Evolutionary conservation across 805 yeast genomes (phyloP), one percentile per base, ranked within the genome.

Genomic region (Candida chauliodis): DNA sequence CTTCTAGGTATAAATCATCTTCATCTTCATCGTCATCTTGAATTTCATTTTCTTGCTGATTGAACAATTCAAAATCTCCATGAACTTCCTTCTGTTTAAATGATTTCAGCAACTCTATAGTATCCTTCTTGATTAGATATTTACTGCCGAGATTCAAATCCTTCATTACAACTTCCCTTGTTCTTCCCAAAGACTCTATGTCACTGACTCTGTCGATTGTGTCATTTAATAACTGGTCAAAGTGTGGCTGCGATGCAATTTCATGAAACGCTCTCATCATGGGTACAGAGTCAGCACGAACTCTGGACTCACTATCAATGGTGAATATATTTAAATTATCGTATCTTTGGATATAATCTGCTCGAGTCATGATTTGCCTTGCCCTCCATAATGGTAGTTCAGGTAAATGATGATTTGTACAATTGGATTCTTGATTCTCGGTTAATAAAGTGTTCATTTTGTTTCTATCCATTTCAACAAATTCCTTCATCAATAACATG

Each of bases 261-360:
- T 86, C 95, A 42, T 84, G 77, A 55, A 86, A 86, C 4, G 91
- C 95, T 48, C 90, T 73, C 95, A 86, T 84, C 95, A 86, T 85
- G 1, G 91, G 90, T 2, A 84, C 83, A 7, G 87, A 79, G 55
- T 86, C 95, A 0, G 95, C 91, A 24, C 84, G 65, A 2, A 86
- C 95, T 37, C 75, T 66, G 0, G 87, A 78, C 41, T 76, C 73
- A 0, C 86, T 76, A 58, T 86, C 93, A 38, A 86, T 78, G 2
- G 95, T 83, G 58, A 86, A 86, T 19, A 86, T 76, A 55, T 86
- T 86, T 47, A 85, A 61, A 46, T 83, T 78, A 53, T 86, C 95
- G 54, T 81, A 84, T 18, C 56, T 63, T 50, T 84, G 86, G 41
- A 86, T 86, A 52, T 75, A 86, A 56, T 86, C 95, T 1, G 87